These are phyloP conservation scores for Clonostachys rhizophaga DNA, from an alignment of 2,329 filamentous ascomycete genomes.

Conservation along the genomic window DNA sequence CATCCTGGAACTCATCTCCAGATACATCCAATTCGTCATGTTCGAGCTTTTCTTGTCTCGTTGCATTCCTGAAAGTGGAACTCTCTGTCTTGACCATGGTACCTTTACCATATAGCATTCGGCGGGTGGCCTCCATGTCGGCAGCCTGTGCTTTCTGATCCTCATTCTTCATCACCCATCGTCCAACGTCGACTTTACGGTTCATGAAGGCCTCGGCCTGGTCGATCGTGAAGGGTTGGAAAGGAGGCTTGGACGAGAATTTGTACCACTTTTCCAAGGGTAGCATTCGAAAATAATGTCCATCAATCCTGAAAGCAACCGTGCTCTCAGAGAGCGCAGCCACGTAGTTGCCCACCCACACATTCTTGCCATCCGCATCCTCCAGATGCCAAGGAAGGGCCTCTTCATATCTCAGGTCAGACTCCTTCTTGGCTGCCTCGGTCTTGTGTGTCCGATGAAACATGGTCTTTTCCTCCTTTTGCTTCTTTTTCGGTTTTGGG, in stretches of 20 bases:
- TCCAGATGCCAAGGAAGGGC: constrained; percentile 95
- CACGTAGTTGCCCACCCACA: constrained; percentile 90
- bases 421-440: constrained; percentile 75
- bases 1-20: constrained; percentile 77
- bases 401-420: constrained; percentile 82
- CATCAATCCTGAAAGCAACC: constrained; percentile 70
- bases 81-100: constrained; percentile 65
- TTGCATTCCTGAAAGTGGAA: constrained; percentile 56
- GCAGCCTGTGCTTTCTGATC: constrained; percentile 51
- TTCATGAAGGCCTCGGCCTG: constrained; percentile 82
- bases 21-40: constrained; percentile 66
- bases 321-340: constrained; percentile 82
- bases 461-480: constrained; percentile 80
- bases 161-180: constrained; percentile 74
- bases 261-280: constrained; percentile 96
- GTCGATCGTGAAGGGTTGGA: constrained; percentile 73
- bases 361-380: constrained; percentile 92
- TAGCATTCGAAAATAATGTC: constrained; percentile 73
- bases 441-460: constrained; percentile 76
- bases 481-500: constrained; percentile 52
- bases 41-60: constrained; percentile 60
- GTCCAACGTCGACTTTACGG: constrained; percentile 69
- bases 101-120: constrained; percentile 44
- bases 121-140: constrained; percentile 56
- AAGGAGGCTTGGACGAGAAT: constrained; percentile 75